These are phyloP conservation scores for Polyporus tsugae DNA, from an alignment of 1,284 basidiomycete species.

Conservation along the genomic window DNA sequence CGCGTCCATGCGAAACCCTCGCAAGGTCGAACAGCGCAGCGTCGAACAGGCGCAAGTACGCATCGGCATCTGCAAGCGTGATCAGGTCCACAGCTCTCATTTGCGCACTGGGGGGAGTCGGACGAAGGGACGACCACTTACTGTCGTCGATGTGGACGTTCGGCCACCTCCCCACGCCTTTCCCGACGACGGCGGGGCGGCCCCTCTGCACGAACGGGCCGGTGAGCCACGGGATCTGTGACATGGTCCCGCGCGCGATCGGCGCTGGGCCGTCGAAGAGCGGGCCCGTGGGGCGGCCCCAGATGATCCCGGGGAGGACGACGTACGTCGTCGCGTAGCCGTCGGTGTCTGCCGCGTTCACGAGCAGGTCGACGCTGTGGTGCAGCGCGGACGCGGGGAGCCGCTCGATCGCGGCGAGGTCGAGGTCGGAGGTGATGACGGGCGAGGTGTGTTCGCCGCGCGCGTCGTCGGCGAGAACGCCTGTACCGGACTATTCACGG, in stretches of 20 bases:
- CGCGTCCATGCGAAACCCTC: constrained; percentile 45
- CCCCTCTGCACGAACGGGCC: constrained; percentile 41
- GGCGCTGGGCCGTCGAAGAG: constrained; percentile 42
- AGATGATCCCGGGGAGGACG: constrained; percentile 50
- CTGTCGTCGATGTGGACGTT: constrained; percentile 45
- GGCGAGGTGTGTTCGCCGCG: constrained; percentile 24
- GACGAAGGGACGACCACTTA: constrained; percentile 24
- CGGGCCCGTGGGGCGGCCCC: constrained; percentile 44
- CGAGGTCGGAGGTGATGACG: constrained; percentile 44
- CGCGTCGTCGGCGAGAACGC: constrained; percentile 24
- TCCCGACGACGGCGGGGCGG: constrained; percentile 45
- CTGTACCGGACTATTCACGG: constrained; percentile 45
- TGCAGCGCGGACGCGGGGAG: constrained; percentile 43
- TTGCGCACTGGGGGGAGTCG: not conserved
- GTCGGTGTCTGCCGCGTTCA: constrained; percentile 44
- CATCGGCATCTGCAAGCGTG: constrained; percentile 35
- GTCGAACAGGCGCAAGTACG: constrained; percentile 30
- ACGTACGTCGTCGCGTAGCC: constrained; percentile 50
- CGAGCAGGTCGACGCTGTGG: constrained; percentile 41
- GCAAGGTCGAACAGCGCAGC: constrained; percentile 22
- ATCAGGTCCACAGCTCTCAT: not conserved
- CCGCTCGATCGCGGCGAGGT: constrained; percentile 41
- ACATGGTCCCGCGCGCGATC: constrained; percentile 47
- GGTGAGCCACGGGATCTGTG: constrained; percentile 45
- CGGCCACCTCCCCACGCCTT: constrained; percentile 41